These are phyloP conservation scores for Eucalyptus albens DNA, from an alignment of 345 rosid genomes.

Conservation along the genomic window DNA sequence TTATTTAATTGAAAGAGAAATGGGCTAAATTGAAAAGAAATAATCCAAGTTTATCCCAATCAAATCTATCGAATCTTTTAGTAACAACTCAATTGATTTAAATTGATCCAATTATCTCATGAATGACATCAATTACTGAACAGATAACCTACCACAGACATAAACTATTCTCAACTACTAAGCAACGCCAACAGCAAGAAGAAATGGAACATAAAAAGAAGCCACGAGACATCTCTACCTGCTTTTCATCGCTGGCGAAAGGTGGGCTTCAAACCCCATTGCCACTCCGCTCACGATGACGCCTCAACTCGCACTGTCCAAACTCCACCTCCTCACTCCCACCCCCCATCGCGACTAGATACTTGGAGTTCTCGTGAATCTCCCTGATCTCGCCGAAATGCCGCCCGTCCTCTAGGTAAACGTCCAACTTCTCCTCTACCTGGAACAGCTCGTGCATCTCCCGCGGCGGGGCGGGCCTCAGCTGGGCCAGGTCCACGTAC, in stretches of 20 bases:
- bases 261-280: constrained; percentile 19
- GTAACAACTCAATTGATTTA: too few species aligned
- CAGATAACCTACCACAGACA: neutral
- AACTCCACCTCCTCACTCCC: constrained; percentile 3
- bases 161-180: neutral
- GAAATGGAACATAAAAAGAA: neutral
- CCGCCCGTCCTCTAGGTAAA: constrained; percentile 17
- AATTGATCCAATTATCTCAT: too few species aligned
- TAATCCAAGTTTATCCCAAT: too few species aligned
- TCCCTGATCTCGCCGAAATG: constrained; percentile 12
- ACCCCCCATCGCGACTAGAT: constrained; percentile 15
- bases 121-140: neutral
- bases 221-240: neutral
- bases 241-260: neutral
- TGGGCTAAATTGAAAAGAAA: too few species aligned
- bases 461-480: constrained; percentile 23
- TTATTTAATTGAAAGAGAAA: too few species aligned
- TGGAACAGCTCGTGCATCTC: constrained; percentile 5
- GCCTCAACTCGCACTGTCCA: constrained; percentile 19
- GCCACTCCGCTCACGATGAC: constrained; percentile 37
- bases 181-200: neutral
- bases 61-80: too few species aligned
- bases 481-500: constrained; percentile 5
- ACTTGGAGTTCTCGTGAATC: constrained; percentile 14
- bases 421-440: constrained; percentile 28